These are phyloP conservation scores for Solidago caesia DNA, from an alignment of 129 eudicot species.

Conservation along the genomic window DNA sequence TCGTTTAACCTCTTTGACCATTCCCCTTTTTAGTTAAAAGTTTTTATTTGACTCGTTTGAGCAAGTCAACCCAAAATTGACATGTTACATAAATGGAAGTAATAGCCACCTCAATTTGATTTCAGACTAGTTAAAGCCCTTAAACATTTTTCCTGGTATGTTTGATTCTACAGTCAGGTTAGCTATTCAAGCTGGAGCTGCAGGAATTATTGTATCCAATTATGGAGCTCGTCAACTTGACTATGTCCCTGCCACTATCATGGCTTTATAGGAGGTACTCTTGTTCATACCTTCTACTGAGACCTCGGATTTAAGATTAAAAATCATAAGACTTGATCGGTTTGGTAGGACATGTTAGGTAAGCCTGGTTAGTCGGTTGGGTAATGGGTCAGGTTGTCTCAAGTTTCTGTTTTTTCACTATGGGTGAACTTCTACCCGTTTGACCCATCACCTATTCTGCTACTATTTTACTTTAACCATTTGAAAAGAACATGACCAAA, in stretches of 20 bases:
- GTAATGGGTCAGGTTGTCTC: neutral
- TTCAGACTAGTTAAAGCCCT: neutral
- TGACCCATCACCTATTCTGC: neutral
- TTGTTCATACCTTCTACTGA: neutral
- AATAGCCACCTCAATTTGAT: neutral
- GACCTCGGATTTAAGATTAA: neutral
- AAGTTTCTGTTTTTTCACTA: neutral
- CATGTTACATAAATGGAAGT: neutral
- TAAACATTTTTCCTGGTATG: neutral
- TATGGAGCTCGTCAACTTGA: slow-evolving; percentile 95
- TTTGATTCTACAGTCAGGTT: neutral
- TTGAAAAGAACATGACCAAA: neutral
- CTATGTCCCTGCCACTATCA: slow-evolving; percentile 82
- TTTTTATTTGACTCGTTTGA: neutral
- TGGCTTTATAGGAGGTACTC: slow-evolving; percentile 73
- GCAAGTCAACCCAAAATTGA: neutral
- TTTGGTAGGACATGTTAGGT: neutral
- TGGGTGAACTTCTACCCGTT: neutral
- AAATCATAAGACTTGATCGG: neutral
- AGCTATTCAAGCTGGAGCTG: slow-evolving; percentile 57
- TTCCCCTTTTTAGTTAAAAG: neutral
- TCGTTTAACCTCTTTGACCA: too few relatives aligned
- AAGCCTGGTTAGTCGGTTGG: neutral
- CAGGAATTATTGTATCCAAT: slow-evolving; percentile 71
- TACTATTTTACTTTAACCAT: neutral